Percentiles rank a stretch among this genome's conserved stretches.
Conservation (phyloP, 176 grass and related monocot genomes). For the Luzula sylvatica region DNA sequence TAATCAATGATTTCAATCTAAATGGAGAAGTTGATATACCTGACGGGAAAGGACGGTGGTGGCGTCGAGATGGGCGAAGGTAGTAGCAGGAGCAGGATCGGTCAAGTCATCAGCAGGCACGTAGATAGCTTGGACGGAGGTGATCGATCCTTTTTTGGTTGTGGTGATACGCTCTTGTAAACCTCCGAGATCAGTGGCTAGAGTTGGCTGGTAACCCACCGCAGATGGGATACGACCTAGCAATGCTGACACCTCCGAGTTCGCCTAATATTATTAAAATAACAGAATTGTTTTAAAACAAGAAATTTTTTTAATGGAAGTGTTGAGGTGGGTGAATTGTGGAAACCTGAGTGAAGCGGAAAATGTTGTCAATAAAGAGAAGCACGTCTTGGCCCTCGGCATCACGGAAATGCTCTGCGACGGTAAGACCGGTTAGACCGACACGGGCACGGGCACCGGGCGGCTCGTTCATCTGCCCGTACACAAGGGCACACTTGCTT, state of each 20-base stretch:
- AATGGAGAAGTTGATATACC: constrained; percentile 24
- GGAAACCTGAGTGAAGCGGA: constrained; percentile 83
- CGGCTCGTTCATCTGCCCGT: constrained; percentile 95
- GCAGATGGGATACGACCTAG: constrained; percentile 96
- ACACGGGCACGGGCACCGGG: constrained; percentile 95
- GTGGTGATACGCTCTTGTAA: constrained; percentile 90
- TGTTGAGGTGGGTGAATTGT: too few relatives aligned
- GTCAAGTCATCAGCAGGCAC: constrained; percentile 99
- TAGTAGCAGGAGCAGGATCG: constrained; percentile 91
- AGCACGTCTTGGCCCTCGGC: constrained; percentile 97
- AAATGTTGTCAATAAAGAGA: constrained; percentile 97
- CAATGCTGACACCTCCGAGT: constrained; percentile 97
- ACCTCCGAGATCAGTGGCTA: constrained; percentile 95
- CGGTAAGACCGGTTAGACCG: constrained; percentile 83
- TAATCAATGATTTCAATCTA: neutral
- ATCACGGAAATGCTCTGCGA: constrained; percentile 93
- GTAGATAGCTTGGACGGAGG: constrained; percentile 94
- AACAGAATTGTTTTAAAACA: too few relatives aligned
- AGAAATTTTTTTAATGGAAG: too few relatives aligned
- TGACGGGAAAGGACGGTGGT: constrained; percentile 89
- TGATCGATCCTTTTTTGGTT: constrained; percentile 93
- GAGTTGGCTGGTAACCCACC: constrained; percentile 94
- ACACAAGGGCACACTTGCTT: constrained; percentile 93
- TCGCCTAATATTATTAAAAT: constrained; percentile 36
- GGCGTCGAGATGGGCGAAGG: constrained; percentile 95